These are phyloP conservation scores for Chimonanthus praecox DNA, from an alignment of 164 flowering plant species.

Conservation along the genomic window DNA sequence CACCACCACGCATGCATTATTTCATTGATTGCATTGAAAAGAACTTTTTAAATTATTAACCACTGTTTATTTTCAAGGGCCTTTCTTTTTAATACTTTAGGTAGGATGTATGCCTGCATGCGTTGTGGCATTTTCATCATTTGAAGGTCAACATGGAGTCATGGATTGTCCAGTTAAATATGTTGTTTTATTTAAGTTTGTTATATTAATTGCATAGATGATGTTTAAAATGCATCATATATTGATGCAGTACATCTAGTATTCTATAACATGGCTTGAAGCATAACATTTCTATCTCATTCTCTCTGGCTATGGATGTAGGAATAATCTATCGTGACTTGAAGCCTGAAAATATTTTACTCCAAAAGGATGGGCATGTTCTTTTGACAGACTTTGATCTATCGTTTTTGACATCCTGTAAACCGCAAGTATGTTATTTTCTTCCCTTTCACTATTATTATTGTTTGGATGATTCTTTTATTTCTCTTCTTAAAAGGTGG, in stretches of 20 bases:
- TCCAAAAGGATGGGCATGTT: constrained; percentile 86
- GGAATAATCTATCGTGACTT: constrained; percentile 92
- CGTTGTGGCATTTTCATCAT: background rate
- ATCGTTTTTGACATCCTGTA: constrained; percentile 73
- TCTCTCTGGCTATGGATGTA: constrained; percentile 21
- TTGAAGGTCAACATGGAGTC: background rate
- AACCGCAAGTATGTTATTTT: constrained; percentile 61
- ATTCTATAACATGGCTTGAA: background rate
- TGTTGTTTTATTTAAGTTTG: background rate
- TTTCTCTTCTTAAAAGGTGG: background rate
- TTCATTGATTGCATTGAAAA: too few relatives aligned
- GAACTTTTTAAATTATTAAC: too few relatives aligned
- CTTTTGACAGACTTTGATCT: constrained; percentile 89
- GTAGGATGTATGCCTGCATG: too few relatives aligned
- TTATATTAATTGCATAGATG: background rate
- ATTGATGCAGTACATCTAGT: background rate
- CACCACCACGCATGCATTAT: too few relatives aligned
- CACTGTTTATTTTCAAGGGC: background rate
- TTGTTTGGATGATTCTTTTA: background rate
- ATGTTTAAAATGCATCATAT: background rate
- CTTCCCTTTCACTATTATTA: background rate
- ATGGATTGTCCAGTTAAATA: background rate
- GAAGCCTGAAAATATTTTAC: constrained; percentile 92
- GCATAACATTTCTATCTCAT: background rate
- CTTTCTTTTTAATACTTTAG: background rate